These are phyloP conservation scores for Hymenoscyphus salicellus DNA, from an alignment of 2,329 filamentous ascomycete genomes.

Conservation along the genomic window DNA sequence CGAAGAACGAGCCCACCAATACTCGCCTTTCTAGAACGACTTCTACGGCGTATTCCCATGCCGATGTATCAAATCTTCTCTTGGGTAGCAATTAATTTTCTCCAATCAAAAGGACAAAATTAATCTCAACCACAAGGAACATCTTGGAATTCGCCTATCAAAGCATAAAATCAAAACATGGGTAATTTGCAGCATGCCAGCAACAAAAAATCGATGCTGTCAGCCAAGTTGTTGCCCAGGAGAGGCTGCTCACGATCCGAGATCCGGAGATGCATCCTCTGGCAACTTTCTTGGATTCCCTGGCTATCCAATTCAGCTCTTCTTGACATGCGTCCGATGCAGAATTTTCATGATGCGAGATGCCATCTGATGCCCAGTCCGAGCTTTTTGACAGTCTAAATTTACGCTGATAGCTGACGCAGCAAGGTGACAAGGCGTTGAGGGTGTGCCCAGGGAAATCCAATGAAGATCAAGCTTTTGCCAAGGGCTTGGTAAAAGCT, in stretches of 20 bases:
- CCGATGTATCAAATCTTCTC: too few relatives aligned
- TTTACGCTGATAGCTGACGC: not conserved
- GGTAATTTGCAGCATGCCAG: not conserved
- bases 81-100: too few relatives aligned
- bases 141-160: not conserved
- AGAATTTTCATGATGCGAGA: not conserved
- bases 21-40: too few relatives aligned
- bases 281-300: not conserved
- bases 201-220: not conserved
- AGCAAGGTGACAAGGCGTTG: not conserved
- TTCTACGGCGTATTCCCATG: too few relatives aligned
- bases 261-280: not conserved
- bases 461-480: not conserved
- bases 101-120: too few relatives aligned
- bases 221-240: not conserved
- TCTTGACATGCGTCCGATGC: not conserved
- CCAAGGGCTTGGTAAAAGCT: conserved; percentile 5
- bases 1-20: too few relatives aligned
- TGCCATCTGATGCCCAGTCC: not conserved
- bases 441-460: not conserved
- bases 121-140: not conserved
- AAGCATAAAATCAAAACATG: not conserved
- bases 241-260: not conserved
- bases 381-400: not conserved
- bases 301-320: not conserved